Conservation (phyloP, 768 basidiomycete genomes). For the Tulasnella sp. region DNA sequence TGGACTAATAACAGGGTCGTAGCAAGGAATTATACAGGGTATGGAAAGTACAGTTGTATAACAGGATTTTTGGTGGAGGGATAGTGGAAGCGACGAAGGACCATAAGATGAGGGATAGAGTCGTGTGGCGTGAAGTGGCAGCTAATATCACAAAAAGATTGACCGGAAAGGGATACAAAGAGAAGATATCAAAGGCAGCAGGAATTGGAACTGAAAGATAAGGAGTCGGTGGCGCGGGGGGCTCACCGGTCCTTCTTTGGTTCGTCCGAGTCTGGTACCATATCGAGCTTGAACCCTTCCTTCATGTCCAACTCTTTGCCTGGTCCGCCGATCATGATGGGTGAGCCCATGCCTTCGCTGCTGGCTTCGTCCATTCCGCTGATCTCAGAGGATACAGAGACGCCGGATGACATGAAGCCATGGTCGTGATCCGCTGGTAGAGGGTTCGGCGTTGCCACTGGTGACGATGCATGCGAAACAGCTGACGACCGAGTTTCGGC, state of each 20-base stretch:
- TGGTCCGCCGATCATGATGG: conserved; percentile 23
- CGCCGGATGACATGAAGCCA: conserved; percentile 24
- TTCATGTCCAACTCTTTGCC: conserved; percentile 23
- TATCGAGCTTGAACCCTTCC: conserved; percentile 31
- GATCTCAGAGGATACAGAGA: conserved; percentile 26
- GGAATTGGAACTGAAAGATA: background rate
- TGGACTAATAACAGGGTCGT: background rate
- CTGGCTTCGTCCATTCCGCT: conserved; percentile 24
- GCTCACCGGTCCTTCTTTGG: conserved; percentile 30
- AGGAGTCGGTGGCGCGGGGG: conserved; percentile 11
- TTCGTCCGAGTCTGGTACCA: background rate
- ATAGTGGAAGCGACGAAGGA: background rate
- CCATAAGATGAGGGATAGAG: background rate
- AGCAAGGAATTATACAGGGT: conserved; percentile 10
- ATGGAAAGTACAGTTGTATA: background rate
- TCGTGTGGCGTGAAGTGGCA: background rate
- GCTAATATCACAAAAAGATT: background rate
- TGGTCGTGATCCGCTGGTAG: conserved; percentile 19
- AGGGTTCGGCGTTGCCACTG: background rate
- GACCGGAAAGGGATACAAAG: background rate
- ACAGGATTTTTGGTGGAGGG: background rate
- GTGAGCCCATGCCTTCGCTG: conserved; percentile 23
- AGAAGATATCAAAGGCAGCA: background rate
- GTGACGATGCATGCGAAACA: conserved; percentile 17
- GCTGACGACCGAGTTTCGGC: conserved; percentile 53